Conservation (phyloP, 805 yeast genomes). For the Candida chilensis region DNA sequence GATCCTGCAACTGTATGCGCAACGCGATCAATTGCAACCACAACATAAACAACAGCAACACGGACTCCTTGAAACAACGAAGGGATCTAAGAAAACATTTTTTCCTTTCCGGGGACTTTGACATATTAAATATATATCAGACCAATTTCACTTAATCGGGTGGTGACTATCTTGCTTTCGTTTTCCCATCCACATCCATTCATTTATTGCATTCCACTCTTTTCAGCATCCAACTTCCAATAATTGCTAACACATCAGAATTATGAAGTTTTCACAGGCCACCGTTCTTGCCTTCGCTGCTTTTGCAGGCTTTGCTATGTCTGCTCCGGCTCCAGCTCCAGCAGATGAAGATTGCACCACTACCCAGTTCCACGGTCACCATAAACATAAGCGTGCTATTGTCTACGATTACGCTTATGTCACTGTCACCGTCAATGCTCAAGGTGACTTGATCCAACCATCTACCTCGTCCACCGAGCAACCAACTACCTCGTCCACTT, state of each 20-base stretch:
- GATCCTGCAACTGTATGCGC: no score
- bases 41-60: no score
- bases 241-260: neutral
- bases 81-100: no score
- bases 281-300: constrained; percentile 11
- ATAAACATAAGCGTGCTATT: constrained; percentile 50
- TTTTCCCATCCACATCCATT: neutral
- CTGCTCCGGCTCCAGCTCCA: constrained; percentile 19
- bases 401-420: constrained; percentile 29
- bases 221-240: no score
- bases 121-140: no score
- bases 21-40: no score
- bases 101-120: no score
- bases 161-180: neutral
- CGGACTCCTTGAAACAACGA: no score
- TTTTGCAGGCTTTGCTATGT: constrained; percentile 10
- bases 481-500: constrained; percentile 4
- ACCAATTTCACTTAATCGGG: no score
- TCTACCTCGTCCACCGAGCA: constrained; percentile 7
- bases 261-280: constrained; percentile 11
- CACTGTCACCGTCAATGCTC: constrained; percentile 6
- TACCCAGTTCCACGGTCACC: constrained; percentile 46
- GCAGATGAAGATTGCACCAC: constrained; percentile 25
- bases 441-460: constrained; percentile 4
- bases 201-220: no score